Conservation (phyloP, 495 filamentous ascomycete species). For the Pyrenula aspistea region DNA sequence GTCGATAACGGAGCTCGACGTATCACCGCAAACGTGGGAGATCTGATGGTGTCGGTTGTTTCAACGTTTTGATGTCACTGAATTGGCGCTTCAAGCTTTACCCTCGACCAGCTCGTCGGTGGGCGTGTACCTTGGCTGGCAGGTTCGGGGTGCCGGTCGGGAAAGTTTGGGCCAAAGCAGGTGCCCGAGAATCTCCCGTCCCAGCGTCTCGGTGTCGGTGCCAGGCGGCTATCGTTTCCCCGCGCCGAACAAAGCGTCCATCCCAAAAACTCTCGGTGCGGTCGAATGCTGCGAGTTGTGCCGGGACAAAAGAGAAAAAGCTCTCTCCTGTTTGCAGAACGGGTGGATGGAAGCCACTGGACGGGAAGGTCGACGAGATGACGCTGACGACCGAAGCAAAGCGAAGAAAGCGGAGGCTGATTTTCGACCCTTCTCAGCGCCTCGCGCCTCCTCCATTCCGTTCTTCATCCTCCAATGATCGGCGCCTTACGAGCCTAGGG, state of each 20-base stretch:
- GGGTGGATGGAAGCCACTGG: slow-evolving; percentile 15
- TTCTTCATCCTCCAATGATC: neutral
- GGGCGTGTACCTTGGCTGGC: too few species aligned
- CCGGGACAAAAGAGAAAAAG: slow-evolving; percentile 14
- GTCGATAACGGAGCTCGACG: neutral
- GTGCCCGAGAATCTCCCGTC: neutral
- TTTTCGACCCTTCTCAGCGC: neutral
- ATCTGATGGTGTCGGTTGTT: too few species aligned
- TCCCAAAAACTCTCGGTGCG: neutral
- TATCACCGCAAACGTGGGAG: too few species aligned
- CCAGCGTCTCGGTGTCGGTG: neutral
- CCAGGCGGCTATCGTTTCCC: neutral
- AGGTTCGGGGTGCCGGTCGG: neutral
- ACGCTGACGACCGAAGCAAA: slow-evolving; percentile 3
- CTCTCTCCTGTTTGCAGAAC: slow-evolving; percentile 17
- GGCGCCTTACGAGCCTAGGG: neutral
- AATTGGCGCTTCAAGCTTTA: too few species aligned
- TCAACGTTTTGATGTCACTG: too few species aligned
- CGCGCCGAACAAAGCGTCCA: neutral
- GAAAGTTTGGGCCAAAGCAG: neutral
- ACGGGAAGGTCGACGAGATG: slow-evolving; percentile 4
- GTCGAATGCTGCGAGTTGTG: slow-evolving; percentile 6
- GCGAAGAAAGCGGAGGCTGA: neutral
- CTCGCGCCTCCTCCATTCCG: neutral
- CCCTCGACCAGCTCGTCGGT: too few species aligned